These are phyloP conservation scores for Aureobasidium sp. DNA, from an alignment of 2,329 filamentous ascomycete genomes.

Conservation along the genomic window DNA sequence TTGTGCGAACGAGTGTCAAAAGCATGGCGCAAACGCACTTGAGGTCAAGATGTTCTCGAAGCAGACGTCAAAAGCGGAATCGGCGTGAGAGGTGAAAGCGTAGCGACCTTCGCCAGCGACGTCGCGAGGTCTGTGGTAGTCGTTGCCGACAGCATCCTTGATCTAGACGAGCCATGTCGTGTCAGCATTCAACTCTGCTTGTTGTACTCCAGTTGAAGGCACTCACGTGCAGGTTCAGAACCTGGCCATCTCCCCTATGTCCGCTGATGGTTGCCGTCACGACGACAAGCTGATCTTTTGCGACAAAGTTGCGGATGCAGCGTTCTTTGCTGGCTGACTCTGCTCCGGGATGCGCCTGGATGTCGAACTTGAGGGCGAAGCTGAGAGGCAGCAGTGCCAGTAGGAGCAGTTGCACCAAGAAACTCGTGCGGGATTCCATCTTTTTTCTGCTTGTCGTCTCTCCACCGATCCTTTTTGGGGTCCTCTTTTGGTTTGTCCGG, in stretches of 20 bases:
- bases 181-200: constrained; percentile 13
- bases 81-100: constrained; percentile 86
- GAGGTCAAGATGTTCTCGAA: constrained; percentile 76
- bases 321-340: constrained; percentile 63
- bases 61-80: constrained; percentile 93
- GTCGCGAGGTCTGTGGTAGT: constrained; percentile 87
- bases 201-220: not conserved
- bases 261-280: constrained; percentile 86
- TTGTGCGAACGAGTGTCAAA: not conserved
- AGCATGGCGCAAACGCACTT: constrained; percentile 47
- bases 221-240: constrained; percentile 87
- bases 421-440: constrained; percentile 21
- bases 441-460: not conserved
- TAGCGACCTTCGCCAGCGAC: constrained; percentile 86
- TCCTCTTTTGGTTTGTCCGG: not conserved
- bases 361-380: constrained; percentile 85
- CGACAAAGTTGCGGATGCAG: constrained; percentile 95
- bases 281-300: constrained; percentile 85
- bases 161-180: constrained; percentile 53
- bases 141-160: constrained; percentile 88
- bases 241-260: constrained; percentile 83
- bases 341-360: constrained; percentile 60
- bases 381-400: constrained; percentile 35
- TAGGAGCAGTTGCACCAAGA: constrained; percentile 23
- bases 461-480: not conserved